These are phyloP conservation scores for Coemansia sp. DNA, from an alignment of 192 early-diverging fungal species.

Conservation along the genomic window DNA sequence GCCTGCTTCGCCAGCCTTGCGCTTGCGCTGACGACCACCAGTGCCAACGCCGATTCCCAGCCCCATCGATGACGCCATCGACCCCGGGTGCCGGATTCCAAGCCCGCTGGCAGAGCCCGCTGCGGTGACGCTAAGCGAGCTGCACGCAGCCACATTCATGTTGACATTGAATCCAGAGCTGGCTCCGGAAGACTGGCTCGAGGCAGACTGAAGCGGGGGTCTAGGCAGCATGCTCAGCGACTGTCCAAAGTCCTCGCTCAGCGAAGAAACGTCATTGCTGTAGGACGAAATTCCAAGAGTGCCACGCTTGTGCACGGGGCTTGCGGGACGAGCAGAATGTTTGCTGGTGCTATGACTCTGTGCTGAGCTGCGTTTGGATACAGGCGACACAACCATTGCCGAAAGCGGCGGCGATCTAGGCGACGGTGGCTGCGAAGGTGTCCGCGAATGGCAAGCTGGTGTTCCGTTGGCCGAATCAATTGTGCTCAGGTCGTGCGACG, in stretches of 20 bases:
- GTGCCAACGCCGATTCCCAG: conserved; percentile 7
- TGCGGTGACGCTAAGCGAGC: background rate
- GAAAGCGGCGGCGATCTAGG: conserved; percentile 28
- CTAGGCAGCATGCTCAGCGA: conserved; percentile 25
- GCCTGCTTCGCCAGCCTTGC: conserved; percentile 51
- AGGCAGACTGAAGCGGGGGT: conserved; percentile 29
- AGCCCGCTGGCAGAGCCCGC: conserved; percentile 16
- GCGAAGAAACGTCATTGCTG: conserved; percentile 26
- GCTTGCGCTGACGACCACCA: conserved; percentile 35
- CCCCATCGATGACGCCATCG: background rate
- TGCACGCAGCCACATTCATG: conserved; percentile 13
- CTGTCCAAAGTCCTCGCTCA: conserved; percentile 49
- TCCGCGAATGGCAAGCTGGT: conserved; percentile 22
- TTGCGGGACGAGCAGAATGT: conserved; percentile 16
- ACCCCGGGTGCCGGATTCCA: conserved; percentile 24
- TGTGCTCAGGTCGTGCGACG: conserved; percentile 43
- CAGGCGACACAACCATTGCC: conserved; percentile 21
- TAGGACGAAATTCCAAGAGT: conserved; percentile 36
- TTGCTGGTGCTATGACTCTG: conserved; percentile 32
- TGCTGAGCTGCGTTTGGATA: conserved; percentile 29
- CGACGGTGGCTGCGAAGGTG: conserved; percentile 32
- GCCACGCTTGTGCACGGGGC: conserved; percentile 49
- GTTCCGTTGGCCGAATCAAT: conserved; percentile 20
- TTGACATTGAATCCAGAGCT: conserved; percentile 45
- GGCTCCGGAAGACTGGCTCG: conserved; percentile 48